phyloP scores from a whole-genome alignment of 202 grass and related monocot genomes.

The Setaria italica region DNA sequence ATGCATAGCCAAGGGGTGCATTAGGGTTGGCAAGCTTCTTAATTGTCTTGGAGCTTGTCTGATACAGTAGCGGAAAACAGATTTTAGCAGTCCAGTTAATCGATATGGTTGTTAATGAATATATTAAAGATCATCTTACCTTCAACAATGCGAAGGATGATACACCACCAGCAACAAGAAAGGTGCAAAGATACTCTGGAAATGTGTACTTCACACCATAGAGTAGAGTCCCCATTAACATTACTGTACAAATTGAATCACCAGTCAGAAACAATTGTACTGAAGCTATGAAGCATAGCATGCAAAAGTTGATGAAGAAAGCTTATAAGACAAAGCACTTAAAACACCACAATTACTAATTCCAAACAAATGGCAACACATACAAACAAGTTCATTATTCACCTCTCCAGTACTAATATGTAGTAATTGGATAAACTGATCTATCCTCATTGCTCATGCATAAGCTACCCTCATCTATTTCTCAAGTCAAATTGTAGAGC shows the following conservation, averaged over 20 bases:
- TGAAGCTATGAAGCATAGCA: constrained; percentile 15
- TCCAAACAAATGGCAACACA: background rate
- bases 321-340: background rate
- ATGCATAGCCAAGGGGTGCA: constrained; percentile 81
- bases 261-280: background rate
- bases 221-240: constrained; percentile 91
- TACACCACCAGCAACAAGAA: constrained; percentile 96
- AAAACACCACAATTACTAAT: background rate
- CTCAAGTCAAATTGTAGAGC: background rate
- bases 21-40: constrained; percentile 99
- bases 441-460: background rate
- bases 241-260: constrained; percentile 61
- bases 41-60: constrained; percentile 99
- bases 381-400: background rate
- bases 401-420: background rate
- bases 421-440: too few species aligned
- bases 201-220: constrained; percentile 97
- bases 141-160: constrained; percentile 94
- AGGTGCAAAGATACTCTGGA: constrained; percentile 93
- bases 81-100: constrained; percentile 23
- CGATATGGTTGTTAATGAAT: constrained; percentile 1
- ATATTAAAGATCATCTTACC: constrained; percentile 51
- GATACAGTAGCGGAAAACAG: constrained; percentile 37
- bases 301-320: background rate
- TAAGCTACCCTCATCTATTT: background rate